A percentile compares a stretch with the other conserved stretches of the same genome.
These are phyloP conservation scores for Apiospora malaysiana DNA, from an alignment of 2,329 filamentous ascomycete genomes.

Conservation along the genomic window DNA sequence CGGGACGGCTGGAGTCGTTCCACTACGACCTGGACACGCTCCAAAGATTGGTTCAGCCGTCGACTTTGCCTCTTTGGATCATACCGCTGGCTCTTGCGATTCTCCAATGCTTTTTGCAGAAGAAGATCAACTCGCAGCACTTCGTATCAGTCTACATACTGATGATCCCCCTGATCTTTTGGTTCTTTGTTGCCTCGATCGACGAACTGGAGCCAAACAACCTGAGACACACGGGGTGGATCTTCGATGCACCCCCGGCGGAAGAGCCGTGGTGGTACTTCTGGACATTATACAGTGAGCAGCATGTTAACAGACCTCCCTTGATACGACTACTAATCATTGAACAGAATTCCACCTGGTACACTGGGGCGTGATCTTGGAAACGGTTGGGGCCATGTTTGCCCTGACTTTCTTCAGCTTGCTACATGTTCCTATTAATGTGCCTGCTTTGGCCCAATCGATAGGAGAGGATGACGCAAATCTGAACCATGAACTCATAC, in stretches of 20 bases:
- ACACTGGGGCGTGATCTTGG: slow-evolving; percentile 81
- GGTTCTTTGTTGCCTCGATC: slow-evolving; percentile 74
- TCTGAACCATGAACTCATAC: slow-evolving; percentile 87
- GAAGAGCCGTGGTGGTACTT: slow-evolving; percentile 97
- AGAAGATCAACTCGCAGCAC: slow-evolving; percentile 79
- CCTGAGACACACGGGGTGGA: slow-evolving; percentile 81
- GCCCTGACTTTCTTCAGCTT: slow-evolving; percentile 97
- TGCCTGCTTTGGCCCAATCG: slow-evolving; percentile 88
- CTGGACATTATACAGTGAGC: slow-evolving; percentile 89
- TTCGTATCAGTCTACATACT: slow-evolving; percentile 89
- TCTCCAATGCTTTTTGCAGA: slow-evolving; percentile 76
- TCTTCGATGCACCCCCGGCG: slow-evolving; percentile 84
- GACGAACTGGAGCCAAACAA: slow-evolving; percentile 70
- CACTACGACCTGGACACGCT: slow-evolving; percentile 81
- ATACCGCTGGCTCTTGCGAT: slow-evolving; percentile 80
- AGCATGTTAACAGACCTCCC: background rate
- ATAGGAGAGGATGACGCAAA: slow-evolving; percentile 92
- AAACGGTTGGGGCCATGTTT: slow-evolving; percentile 92
- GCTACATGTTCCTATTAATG: slow-evolving; percentile 96
- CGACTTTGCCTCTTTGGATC: slow-evolving; percentile 83
- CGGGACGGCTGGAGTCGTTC: slow-evolving; percentile 84
- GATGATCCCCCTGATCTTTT: slow-evolving; percentile 76
- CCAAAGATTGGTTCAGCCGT: slow-evolving; percentile 71
- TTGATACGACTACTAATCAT: slow-evolving; percentile 30
- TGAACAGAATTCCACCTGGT: slow-evolving; percentile 76